phyloP scores from a whole-genome alignment of 1,284 basidiomycete species.

The Volvariella volvacea region DNA sequence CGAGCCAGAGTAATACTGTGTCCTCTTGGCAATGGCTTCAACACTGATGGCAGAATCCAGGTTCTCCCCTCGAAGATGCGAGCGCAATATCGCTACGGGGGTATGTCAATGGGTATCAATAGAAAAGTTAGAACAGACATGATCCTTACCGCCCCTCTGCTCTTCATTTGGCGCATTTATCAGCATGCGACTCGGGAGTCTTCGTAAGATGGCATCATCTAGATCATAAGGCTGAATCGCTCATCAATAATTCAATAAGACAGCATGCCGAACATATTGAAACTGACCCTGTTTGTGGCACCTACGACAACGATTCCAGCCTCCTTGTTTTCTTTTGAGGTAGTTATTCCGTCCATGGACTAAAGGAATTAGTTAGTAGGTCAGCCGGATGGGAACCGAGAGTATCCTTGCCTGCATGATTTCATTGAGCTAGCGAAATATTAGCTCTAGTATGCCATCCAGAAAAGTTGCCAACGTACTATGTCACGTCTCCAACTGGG shows the following conservation, averaged over 20 bases:
- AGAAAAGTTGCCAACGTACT: constrained; percentile 3
- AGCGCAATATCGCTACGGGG: too few species aligned
- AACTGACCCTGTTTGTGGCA: constrained; percentile 16
- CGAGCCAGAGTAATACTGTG: too few species aligned
- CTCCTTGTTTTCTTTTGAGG: constrained; percentile 11
- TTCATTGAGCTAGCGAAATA: constrained; percentile 4
- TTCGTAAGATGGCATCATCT: constrained; percentile 12
- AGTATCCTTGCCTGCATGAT: constrained; percentile 1
- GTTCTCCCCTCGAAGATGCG: neutral
- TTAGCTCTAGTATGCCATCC: neutral
- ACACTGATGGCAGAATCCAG: neutral
- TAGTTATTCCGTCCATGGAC: constrained; percentile 15
- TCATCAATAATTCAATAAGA: neutral
- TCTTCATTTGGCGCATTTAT: constrained; percentile 10
- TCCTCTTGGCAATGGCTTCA: too few species aligned
- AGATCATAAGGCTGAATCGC: constrained; percentile 12
- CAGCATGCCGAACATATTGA: neutral
- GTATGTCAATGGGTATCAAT: too few species aligned
- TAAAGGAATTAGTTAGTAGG: too few species aligned
- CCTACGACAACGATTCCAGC: constrained; percentile 13
- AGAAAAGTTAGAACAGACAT: too few species aligned
- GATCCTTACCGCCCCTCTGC: constrained; percentile 8
- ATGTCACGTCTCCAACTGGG: constrained; percentile 3
- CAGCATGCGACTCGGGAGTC: constrained; percentile 12
- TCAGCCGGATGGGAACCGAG: too few species aligned